phyloP scores from a whole-genome alignment of 2,329 filamentous ascomycete species.

The Pyrenochaeta sp. region DNA sequence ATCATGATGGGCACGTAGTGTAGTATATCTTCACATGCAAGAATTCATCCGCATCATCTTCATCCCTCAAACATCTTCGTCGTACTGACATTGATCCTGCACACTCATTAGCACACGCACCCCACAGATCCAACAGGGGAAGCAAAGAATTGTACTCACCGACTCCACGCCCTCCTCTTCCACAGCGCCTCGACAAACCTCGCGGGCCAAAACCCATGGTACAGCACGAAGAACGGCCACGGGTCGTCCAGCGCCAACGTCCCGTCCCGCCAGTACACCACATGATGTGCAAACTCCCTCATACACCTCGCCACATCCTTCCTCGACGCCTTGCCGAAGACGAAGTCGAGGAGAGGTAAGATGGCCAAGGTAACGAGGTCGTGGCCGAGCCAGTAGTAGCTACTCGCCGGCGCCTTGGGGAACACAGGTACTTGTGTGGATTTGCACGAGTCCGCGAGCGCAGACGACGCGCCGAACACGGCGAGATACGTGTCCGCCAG shows the following conservation, averaged over 20 bases:
- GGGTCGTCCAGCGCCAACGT: slow-evolving; percentile 60
- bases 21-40: too few species aligned
- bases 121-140: background rate
- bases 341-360: slow-evolving; percentile 39
- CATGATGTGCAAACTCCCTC: slow-evolving; percentile 49
- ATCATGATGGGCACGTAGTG: too few species aligned
- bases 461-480: slow-evolving; percentile 21
- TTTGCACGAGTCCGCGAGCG: slow-evolving; percentile 7
- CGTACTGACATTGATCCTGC: slow-evolving; percentile 71
- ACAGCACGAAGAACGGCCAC: slow-evolving; percentile 59
- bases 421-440: slow-evolving; percentile 22
- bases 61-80: slow-evolving; percentile 61
- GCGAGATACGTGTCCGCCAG: slow-evolving; percentile 40
- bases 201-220: slow-evolving; percentile 62
- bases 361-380: slow-evolving; percentile 64
- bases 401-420: slow-evolving; percentile 27
- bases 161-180: slow-evolving; percentile 63
- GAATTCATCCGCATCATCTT: background rate
- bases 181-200: slow-evolving; percentile 58
- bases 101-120: slow-evolving; percentile 1
- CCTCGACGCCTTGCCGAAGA: slow-evolving; percentile 25
- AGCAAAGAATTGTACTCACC: slow-evolving; percentile 9
- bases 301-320: slow-evolving; percentile 32
- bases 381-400: slow-evolving; percentile 72
- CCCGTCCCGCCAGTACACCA: slow-evolving; percentile 59